phyloP scores from a whole-genome alignment of 768 basidiomycete genomes.

The Pleurotus salmoneostramineus region DNA sequence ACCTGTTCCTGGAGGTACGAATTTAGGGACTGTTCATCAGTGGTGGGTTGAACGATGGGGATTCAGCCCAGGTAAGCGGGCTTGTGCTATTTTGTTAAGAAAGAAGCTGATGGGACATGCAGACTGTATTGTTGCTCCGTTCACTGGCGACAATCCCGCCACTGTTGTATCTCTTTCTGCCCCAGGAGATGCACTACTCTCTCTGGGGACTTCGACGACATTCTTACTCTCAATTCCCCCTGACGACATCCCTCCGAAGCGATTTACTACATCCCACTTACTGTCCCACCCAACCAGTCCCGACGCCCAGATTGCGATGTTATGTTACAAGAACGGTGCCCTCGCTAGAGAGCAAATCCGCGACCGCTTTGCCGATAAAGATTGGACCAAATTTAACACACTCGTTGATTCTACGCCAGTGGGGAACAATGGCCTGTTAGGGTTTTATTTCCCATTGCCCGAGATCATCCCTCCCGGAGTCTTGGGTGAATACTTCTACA shows the following conservation, averaged over 20 bases:
- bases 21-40: slow-evolving; percentile 56
- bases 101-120: not conserved
- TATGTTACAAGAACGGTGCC: slow-evolving; percentile 89
- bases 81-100: not conserved
- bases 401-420: slow-evolving; percentile 49
- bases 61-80: slow-evolving; percentile 53
- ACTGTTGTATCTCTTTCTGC: slow-evolving; percentile 72
- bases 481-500: slow-evolving; percentile 52
- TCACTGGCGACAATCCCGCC: slow-evolving; percentile 89
- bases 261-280: slow-evolving; percentile 73
- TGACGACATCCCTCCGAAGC: slow-evolving; percentile 54
- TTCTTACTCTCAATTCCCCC: slow-evolving; percentile 77
- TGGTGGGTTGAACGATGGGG: slow-evolving; percentile 81
- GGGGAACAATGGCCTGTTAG: slow-evolving; percentile 58
- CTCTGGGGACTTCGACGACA: slow-evolving; percentile 86
- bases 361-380: slow-evolving; percentile 51
- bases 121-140: slow-evolving; percentile 80
- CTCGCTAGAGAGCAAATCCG: slow-evolving; percentile 77
- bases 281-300: slow-evolving; percentile 64
- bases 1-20: slow-evolving; percentile 67
- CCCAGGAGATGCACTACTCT: slow-evolving; percentile 80
- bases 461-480: slow-evolving; percentile 87
- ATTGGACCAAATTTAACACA: slow-evolving; percentile 71
- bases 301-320: slow-evolving; percentile 78
- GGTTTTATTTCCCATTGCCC: slow-evolving; percentile 79